Evolutionary conservation across 495 filamentous ascomycete species (phyloP).

Genomic region (Tuber magnatum): DNA sequence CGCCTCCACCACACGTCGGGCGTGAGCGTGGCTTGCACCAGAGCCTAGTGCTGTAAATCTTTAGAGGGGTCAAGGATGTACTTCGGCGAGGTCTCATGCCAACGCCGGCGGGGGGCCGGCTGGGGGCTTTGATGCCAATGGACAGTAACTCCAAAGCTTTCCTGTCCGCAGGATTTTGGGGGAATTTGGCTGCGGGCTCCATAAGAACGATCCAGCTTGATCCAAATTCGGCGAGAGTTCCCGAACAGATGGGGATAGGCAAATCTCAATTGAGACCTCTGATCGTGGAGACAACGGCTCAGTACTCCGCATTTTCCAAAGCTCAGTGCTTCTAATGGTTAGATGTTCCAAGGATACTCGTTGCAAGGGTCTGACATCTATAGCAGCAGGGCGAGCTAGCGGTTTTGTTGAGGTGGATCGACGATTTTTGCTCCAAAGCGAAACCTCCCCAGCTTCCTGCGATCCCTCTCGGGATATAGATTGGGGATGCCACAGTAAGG

Average conservation of each 20-base stretch:
- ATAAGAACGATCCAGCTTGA: conserved; percentile 14
- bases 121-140: conserved; percentile 6
- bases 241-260: conserved; percentile 12
- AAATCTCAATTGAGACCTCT: conserved; percentile 1
- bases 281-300: conserved; percentile 1
- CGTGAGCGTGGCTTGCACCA: conserved; percentile 14
- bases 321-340: background rate
- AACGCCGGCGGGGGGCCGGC: conserved; percentile 8
- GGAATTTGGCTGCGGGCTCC: conserved; percentile 8
- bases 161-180: background rate
- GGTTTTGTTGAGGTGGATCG: background rate
- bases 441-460: background rate
- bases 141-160: conserved; percentile 15
- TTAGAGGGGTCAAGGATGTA: conserved; percentile 13
- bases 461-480: background rate
- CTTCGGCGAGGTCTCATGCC: conserved; percentile 16
- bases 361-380: background rate
- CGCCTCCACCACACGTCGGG: background rate
- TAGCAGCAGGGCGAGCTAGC: background rate
- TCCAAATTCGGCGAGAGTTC: conserved; percentile 4
- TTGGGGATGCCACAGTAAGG: background rate
- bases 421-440: background rate
- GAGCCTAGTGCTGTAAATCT: conserved; percentile 11
- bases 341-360: background rate
- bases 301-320: background rate